These are phyloP conservation scores for Phytophthora syringae DNA, from an alignment of 352 stramenopile species.

Conservation along the genomic window DNA sequence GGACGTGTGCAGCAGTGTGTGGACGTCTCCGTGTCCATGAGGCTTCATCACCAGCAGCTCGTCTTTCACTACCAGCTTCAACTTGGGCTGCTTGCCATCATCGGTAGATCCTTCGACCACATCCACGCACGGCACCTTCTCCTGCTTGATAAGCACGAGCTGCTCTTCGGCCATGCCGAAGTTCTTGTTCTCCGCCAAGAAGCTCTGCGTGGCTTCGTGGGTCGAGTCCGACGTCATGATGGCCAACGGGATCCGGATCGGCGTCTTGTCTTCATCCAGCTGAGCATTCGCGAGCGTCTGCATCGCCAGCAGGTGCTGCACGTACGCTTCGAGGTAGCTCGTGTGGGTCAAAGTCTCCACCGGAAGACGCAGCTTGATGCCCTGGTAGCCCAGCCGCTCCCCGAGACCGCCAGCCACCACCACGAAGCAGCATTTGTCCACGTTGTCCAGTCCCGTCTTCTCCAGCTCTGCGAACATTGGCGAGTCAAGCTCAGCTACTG, in stretches of 20 bases:
- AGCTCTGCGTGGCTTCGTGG: constrained; percentile 86
- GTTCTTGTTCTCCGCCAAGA: constrained; percentile 92
- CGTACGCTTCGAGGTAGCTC: constrained; percentile 95
- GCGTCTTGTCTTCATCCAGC: not conserved
- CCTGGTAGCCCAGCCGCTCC: constrained; percentile 96
- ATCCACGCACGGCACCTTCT: constrained; percentile 94
- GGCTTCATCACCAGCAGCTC: constrained; percentile 93
- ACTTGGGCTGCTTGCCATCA: constrained; percentile 60
- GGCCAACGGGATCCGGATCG: constrained; percentile 87
- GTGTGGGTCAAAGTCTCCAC: constrained; percentile 92
- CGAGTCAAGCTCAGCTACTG: constrained; percentile 46
- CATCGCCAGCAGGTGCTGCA: constrained; percentile 94
- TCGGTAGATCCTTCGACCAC: constrained; percentile 32
- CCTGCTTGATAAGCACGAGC: constrained; percentile 97
- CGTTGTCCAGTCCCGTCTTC: constrained; percentile 51
- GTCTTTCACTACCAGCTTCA: constrained; percentile 71
- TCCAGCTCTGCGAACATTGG: constrained; percentile 57
- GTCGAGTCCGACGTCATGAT: constrained; percentile 99
- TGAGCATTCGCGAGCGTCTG: constrained; percentile 55
- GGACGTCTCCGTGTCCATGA: constrained; percentile 98
- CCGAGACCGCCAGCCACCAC: constrained; percentile 97
- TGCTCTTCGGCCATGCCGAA: constrained; percentile 95
- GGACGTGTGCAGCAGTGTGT: constrained; percentile 91
- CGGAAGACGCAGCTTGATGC: constrained; percentile 97
- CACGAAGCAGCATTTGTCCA: constrained; percentile 93